These are phyloP conservation scores for Fraxinus latifolia DNA, from an alignment of 305 asterid genomes.

Conservation along the genomic window DNA sequence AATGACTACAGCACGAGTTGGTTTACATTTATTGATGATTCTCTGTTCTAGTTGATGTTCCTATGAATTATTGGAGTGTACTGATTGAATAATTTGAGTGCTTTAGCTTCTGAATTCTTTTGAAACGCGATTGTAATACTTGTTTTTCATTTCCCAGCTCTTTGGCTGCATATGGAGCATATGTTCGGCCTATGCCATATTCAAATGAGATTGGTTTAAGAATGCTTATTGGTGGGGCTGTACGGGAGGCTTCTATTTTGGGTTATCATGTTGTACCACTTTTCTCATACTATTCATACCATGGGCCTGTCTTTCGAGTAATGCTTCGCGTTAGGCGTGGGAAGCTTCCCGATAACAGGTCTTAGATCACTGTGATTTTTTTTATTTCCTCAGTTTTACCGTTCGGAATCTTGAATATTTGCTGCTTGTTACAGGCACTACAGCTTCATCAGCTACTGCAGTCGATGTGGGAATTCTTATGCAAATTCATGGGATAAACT, in stretches of 20 bases:
- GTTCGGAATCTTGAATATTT: not conserved
- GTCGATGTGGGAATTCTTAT: constrained; percentile 62
- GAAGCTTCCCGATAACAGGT: constrained; percentile 62
- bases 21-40: not conserved
- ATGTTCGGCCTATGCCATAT: constrained; percentile 72
- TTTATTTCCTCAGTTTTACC: constrained; percentile 2
- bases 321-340: constrained; percentile 84
- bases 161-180: constrained; percentile 92
- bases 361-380: not conserved
- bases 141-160: constrained; percentile 37
- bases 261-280: constrained; percentile 84
- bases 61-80: not conserved
- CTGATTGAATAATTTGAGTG: not conserved
- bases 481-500: constrained; percentile 65
- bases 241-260: constrained; percentile 77
- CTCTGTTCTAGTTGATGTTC: not conserved
- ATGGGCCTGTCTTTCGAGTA: constrained; percentile 85
- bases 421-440: constrained; percentile 49
- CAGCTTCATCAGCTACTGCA: constrained; percentile 77
- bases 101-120: constrained; percentile 10
- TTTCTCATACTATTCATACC: constrained; percentile 90
- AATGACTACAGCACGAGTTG: not conserved
- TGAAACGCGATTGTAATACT: not conserved
- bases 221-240: constrained; percentile 90
- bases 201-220: constrained; percentile 84